Evolutionary conservation across 2,329 filamentous ascomycete species (phyloP), one percentile per base, ranked within the genome.

Genomic region (Colletotrichum spaethianum): DNA sequence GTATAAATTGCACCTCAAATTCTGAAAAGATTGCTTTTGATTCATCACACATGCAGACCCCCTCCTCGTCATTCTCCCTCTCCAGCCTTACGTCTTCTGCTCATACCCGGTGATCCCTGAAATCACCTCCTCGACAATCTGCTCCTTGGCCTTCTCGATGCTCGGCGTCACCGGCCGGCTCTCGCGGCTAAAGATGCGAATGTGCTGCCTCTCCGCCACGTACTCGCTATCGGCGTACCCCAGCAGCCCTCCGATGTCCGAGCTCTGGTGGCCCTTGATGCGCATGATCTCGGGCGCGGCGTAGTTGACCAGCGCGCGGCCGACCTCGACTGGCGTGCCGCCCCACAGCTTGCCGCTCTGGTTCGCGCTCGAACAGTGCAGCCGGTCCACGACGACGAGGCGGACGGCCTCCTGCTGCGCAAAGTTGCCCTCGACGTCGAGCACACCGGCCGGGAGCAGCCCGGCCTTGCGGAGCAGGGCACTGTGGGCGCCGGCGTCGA

Each of bases 221-320:
- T 98, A 98, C 83, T 98, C 95, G 78, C 93, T 97, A 80, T 98
- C 95, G 26, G 94, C 94, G 82, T 98, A 99, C 4, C 96, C 96
- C 40, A 99, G 84, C 55, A 96, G 85, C 12, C 88, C 87, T 59
- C 91, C 87, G 74, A 99, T 98, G 79, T 98, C 93, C 7, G 87
- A 89, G 79, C 95, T 98, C 80, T 93, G 91, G 75, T 93, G 86
- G 1, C 96, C 96, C 83, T 93, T 94, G 79, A 99, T 98, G 62
- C 93, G 86, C 69, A 86, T 84, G 73, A 99, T 95, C 82, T 99
- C 96, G 1, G 88, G 86, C 1, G 93, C 91, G n/a, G 93, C 93
- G 80, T 98, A 99, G 82, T 98, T 98, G 70, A 98, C 95, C 60
- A 99, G 84, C 4, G 94, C 95, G 44, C 96, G 88, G 0, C 96